Evolutionary conservation across 192 early-diverging fungal genomes (phyloP).

Genomic region (Coemansia reversa): DNA sequence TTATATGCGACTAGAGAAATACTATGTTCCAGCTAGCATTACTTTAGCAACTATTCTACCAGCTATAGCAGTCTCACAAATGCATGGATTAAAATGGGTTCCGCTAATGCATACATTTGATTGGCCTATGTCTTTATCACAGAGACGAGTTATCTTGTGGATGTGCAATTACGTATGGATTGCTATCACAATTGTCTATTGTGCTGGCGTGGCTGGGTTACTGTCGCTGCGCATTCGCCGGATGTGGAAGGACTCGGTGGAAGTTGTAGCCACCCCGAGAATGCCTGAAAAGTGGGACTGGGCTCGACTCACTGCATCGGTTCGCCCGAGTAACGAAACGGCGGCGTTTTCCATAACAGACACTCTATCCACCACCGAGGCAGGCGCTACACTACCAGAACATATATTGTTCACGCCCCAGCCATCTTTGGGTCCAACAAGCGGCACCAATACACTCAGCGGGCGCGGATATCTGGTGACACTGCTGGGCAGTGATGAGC

Average conservation of each 20-base stretch:
- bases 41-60: constrained; percentile 24
- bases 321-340: constrained; percentile 16
- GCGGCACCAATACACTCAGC: background rate
- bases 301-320: constrained; percentile 17
- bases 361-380: too few species aligned
- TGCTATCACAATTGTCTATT: constrained; percentile 29
- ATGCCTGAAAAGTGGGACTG: constrained; percentile 54
- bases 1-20: constrained; percentile 40
- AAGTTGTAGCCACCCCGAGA: constrained; percentile 22
- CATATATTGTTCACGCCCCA: too few species aligned
- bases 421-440: too few species aligned
- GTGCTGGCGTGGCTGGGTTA: constrained; percentile 11
- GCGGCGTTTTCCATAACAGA: background rate
- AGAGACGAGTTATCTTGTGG: constrained; percentile 30
- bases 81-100: constrained; percentile 36
- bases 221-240: constrained; percentile 32
- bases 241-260: constrained; percentile 43
- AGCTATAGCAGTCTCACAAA: constrained; percentile 25
- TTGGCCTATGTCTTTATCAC: constrained; percentile 23
- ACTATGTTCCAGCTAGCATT: constrained; percentile 23
- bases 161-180: constrained; percentile 45
- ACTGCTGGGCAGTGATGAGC: constrained; percentile 12
- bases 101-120: constrained; percentile 40
- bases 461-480: constrained; percentile 40
- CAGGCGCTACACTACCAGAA: too few species aligned